Evolutionary conservation across 495 filamentous ascomycete species (phyloP), one percentile per base, ranked within the genome.

Genomic region (Clavariopsis aquatica): DNA sequence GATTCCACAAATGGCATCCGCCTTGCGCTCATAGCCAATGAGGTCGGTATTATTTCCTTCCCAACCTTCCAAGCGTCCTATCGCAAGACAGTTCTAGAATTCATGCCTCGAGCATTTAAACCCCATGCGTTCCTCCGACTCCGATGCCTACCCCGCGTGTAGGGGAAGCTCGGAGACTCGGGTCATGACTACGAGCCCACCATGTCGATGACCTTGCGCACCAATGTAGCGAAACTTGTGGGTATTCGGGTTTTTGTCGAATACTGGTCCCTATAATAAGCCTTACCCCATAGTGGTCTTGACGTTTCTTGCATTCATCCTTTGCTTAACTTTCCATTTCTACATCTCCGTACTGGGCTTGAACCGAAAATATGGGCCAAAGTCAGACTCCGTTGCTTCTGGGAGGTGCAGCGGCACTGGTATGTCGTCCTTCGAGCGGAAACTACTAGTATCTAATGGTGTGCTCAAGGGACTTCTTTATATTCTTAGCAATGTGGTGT

Each of bases 161-260:
- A 56, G 60, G 60, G 60, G 60, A 64, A 56, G 60, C 60, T 64
- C 60, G 60, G 60, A 51, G 38, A 53, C 49, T 57, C 60, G 60
- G 60, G 12, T 64, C 52, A 38, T 36, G 24, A 26, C 17, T 19
- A 9, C n/a, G 20, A 24, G 17, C 17, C 22, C 49, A 24, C 13
- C 12, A 34, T 54, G 52, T 22, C 28, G 3, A 43, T 34, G 17
- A 17, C 13, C 38, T 43, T 43, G 4, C 13, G 38, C 13, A 17
- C n/a, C 2, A 2, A n/a, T 3, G n/a, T n/a, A 43, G 38, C n/a
- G 38, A 43, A 43, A 43, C 15, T 2, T 43, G 38, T 43, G 38
- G 38, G 38, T 8, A 43, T 2, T 43, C 13, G n/a, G 38, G 13
- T 17, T n/a, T 17, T 9, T 17, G 38, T 43, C 3, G 38, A 17